A percentile compares a stretch with the other conserved stretches of the same genome.
Conservation (phyloP, 306 rosid genomes). For the Psophocarpus tetragonolobus region DNA sequence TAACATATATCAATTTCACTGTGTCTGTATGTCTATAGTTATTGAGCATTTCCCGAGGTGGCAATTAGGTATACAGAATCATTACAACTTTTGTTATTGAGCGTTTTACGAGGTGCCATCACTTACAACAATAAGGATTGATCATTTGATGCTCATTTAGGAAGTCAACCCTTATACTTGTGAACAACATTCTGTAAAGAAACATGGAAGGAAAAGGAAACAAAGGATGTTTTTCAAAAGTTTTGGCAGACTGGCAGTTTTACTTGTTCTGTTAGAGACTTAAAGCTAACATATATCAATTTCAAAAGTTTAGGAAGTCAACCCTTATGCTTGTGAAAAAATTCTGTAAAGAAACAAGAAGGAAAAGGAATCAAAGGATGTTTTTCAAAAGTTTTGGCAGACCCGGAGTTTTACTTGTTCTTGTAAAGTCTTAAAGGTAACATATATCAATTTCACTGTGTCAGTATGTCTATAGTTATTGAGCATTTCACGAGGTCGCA, state of each 20-base stretch:
- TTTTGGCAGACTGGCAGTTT: not conserved
- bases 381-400: not conserved
- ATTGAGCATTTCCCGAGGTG: conserved; percentile 4
- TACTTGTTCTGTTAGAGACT: not conserved
- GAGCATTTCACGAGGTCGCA: not conserved
- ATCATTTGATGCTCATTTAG: not conserved
- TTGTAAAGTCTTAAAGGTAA: not conserved
- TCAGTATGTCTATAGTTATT: not conserved
- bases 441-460: not conserved
- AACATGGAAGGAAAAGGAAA: not conserved
- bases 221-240: not conserved
- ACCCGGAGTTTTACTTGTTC: not conserved
- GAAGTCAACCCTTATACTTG: not conserved
- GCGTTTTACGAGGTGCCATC: too few relatives aligned
- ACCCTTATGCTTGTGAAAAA: too few relatives aligned
- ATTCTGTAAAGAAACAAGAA: too few relatives aligned
- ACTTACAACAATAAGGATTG: not conserved
- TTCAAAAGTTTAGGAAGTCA: too few relatives aligned
- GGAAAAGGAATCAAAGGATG: not conserved
- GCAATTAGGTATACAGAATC: not conserved
- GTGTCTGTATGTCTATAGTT: not conserved
- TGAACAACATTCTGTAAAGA: not conserved
- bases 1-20: not conserved
- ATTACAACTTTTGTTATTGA: conserved; percentile 4
- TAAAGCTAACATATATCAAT: not conserved